Conservation (phyloP, 106 monocot genomes). For the Xerophyta viscosa region DNA sequence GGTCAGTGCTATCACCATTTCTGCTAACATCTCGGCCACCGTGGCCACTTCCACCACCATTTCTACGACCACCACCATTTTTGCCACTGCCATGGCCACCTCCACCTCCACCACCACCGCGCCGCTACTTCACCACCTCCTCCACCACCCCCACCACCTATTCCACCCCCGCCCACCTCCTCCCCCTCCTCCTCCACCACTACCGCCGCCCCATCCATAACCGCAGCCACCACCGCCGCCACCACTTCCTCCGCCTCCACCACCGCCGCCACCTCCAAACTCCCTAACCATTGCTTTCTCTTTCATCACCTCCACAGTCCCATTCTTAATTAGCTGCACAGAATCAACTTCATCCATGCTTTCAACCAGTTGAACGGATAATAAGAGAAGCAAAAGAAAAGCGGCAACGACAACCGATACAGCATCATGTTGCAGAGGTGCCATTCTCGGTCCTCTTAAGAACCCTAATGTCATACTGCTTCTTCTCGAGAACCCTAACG, state of each 20-base stretch:
- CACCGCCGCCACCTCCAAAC: background rate
- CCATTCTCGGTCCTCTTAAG: too few species aligned
- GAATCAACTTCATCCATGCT: too few species aligned
- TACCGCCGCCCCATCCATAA: slow-evolving; percentile 1
- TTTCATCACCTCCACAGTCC: too few species aligned
- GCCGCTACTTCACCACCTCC: background rate
- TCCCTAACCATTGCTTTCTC: background rate
- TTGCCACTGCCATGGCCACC: background rate
- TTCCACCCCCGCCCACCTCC: background rate
- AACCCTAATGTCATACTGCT: too few species aligned
- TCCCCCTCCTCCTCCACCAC: background rate
- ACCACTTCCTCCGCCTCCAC: background rate
- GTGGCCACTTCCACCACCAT: background rate
- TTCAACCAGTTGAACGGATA: too few species aligned
- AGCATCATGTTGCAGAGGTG: too few species aligned
- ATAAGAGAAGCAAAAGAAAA: too few species aligned
- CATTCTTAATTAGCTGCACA: too few species aligned
- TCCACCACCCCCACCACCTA: background rate
- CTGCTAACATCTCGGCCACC: background rate
- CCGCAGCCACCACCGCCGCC: background rate
- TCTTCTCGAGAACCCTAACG: too few species aligned
- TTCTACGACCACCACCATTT: background rate
- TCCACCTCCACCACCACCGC: background rate
- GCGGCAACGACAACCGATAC: too few species aligned
- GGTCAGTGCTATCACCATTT: background rate